Base-by-base conservation (phyloP, 257 asterid species). In the Lycium ferocissimum region DNA sequence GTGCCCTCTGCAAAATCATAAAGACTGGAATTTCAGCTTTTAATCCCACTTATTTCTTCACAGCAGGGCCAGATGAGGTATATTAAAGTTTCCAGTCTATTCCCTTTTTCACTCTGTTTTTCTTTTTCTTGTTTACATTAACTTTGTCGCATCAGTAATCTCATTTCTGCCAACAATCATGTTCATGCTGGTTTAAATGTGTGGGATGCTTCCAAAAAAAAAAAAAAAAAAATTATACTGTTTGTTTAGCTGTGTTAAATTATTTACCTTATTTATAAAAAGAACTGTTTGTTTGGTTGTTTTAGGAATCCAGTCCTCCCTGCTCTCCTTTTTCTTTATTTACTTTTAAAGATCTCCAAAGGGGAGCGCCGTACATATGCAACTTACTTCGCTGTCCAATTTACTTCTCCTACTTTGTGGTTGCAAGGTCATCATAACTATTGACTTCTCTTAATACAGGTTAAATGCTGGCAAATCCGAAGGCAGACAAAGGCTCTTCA, bases 21-120 rank as follows among this genome's bases (percentile, higher is more conserved):
- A 97, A 97, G 92, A 94, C 97, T 65, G 98, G 99, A 83, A 93
- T 97, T 87, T 69, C 98, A 26, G 94, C 98, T 84, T 95, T 97
- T 86, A 97, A 94, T 91, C 97, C 94, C 83, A 95, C 95, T 49
- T 93, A 95, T 89, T 93, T 97, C 65, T 93, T 94, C 94, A 97
- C 99, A 58, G 98, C 99, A 66, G 98, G 98, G 78, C 97, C 98
- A 47, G 98, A 97, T 88, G 98, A 96, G 99, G 99, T 96, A 93
- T 58, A 85, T 69, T 72, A 49, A 37, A 4, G 1, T 15, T 53
- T 17, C 65, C 57, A 51, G 9, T 67, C 76, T 67, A 67, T 37
- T 67, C 51, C 8, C 26, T 65, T 45, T 45, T 73, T 51, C 82
- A 51, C 18, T 51, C 47, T 4, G 7, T 49, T 26, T 43, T 73